phyloP scores from a whole-genome alignment of 805 yeast species.

The Suhomyces sp. region DNA sequence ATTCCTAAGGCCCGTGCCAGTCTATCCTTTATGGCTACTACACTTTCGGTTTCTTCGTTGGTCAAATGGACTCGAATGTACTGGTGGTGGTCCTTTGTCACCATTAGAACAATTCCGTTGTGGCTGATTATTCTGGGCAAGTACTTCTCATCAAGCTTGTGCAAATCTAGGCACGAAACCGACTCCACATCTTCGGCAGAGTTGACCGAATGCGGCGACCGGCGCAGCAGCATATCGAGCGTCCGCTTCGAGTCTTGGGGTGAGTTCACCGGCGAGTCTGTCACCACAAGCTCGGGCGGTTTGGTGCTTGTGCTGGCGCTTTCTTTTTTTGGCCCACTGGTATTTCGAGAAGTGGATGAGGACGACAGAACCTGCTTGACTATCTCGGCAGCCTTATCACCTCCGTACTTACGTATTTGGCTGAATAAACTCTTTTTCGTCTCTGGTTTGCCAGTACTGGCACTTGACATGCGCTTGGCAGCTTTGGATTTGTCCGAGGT shows the following conservation, averaged over 20 bases:
- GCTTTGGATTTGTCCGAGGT: neutral
- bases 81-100: conserved; percentile 58
- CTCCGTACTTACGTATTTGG: conserved; percentile 39
- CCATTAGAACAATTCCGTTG: conserved; percentile 41
- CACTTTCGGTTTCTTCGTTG: conserved; percentile 15
- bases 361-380: conserved; percentile 28
- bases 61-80: conserved; percentile 49
- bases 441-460: neutral
- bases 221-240: neutral
- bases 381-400: conserved; percentile 38
- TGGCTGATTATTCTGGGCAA: conserved; percentile 18
- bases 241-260: neutral
- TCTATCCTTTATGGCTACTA: conserved; percentile 33
- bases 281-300: neutral
- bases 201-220: neutral
- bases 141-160: conserved; percentile 20
- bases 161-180: neutral
- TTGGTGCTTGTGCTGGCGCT: neutral
- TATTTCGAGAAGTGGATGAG: conserved; percentile 3
- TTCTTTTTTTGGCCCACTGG: neutral
- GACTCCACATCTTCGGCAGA: neutral
- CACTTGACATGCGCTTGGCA: neutral
- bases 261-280: neutral
- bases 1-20: conserved; percentile 38
- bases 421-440: conserved; percentile 37